phyloP scores from a whole-genome alignment of 1,284 basidiomycete species.

The Fomes fomentarius region DNA sequence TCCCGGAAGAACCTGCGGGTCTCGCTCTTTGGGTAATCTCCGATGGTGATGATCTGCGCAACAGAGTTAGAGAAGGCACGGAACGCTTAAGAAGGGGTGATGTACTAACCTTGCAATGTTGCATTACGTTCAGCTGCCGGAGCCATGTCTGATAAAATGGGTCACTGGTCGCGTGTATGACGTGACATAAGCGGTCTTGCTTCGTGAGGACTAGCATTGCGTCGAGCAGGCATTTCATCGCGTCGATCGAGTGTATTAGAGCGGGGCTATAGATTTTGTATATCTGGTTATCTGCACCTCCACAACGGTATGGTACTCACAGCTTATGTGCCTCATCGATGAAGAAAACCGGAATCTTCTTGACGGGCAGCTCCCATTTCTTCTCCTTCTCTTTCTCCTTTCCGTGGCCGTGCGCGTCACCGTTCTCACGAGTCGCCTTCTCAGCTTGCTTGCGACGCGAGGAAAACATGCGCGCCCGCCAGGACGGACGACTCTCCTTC shows the following conservation, averaged over 20 bases:
- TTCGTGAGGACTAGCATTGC: conserved; percentile 85
- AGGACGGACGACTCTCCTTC: conserved; percentile 20
- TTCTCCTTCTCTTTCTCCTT: conserved; percentile 37
- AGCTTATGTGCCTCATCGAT: conserved; percentile 84
- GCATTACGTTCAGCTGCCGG: conserved; percentile 73
- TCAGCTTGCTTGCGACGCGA: conserved; percentile 19
- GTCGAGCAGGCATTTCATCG: conserved; percentile 82
- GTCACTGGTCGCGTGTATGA: conserved; percentile 83
- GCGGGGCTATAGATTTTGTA: conserved; percentile 50
- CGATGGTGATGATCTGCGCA: conserved; percentile 71
- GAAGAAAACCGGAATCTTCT: conserved; percentile 81
- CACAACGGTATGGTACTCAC: conserved; percentile 44
- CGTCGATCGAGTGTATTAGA: conserved; percentile 72
- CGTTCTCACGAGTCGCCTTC: conserved; percentile 21
- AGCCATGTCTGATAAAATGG: conserved; percentile 85
- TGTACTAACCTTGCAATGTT: conserved; percentile 77
- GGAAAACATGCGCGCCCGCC: conserved; percentile 29
- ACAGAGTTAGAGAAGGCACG: background rate
- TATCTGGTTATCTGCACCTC: background rate
- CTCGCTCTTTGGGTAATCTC: conserved; percentile 75
- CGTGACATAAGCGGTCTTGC: conserved; percentile 81
- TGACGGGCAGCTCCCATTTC: conserved; percentile 42
- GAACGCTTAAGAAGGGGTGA: background rate
- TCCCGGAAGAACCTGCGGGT: conserved; percentile 68
- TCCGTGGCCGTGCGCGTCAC: conserved; percentile 28